Conservation (phyloP, 1,284 basidiomycete species). For the Nidula niveotomentosa region DNA sequence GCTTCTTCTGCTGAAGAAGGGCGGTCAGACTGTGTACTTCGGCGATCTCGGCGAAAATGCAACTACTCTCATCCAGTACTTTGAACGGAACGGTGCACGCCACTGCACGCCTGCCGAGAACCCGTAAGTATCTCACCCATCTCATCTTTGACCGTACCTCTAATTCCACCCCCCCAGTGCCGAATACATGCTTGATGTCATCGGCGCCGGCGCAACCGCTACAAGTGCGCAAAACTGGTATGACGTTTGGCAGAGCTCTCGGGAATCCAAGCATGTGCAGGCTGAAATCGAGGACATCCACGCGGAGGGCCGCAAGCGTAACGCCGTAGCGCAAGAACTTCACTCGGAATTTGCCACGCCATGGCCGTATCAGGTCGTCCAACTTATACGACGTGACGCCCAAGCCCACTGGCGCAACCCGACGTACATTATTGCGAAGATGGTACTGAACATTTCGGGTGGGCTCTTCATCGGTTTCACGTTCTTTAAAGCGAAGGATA, state of each 20-base stretch:
- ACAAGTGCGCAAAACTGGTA: slow-evolving; percentile 45
- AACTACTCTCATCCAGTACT: slow-evolving; percentile 59
- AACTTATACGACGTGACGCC: slow-evolving; percentile 37
- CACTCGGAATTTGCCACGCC: slow-evolving; percentile 52
- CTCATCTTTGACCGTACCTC: slow-evolving; percentile 45
- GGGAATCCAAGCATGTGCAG: slow-evolving; percentile 29
- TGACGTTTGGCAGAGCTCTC: slow-evolving; percentile 39
- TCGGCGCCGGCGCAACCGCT: slow-evolving; percentile 63
- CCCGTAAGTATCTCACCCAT: slow-evolving; percentile 32
- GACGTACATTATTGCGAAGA: slow-evolving; percentile 77
- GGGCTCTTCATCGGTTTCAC: slow-evolving; percentile 63
- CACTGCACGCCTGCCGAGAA: slow-evolving; percentile 44
- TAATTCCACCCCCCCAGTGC: slow-evolving; percentile 35
- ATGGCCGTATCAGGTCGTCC: slow-evolving; percentile 48
- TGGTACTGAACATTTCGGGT: slow-evolving; percentile 53
- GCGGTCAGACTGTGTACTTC: slow-evolving; percentile 73
- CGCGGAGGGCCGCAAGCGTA: slow-evolving; percentile 30
- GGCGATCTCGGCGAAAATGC: slow-evolving; percentile 65
- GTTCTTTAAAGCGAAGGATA: slow-evolving; percentile 68
- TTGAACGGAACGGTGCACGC: slow-evolving; percentile 59
- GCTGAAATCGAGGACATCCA: slow-evolving; percentile 39
- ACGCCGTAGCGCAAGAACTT: slow-evolving; percentile 27
- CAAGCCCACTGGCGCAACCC: slow-evolving; percentile 51
- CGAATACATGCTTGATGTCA: slow-evolving; percentile 71
- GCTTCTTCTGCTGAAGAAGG: slow-evolving; percentile 55